Conservation (phyloP, 345 rosid species). For the Gossypium australe region DNA sequence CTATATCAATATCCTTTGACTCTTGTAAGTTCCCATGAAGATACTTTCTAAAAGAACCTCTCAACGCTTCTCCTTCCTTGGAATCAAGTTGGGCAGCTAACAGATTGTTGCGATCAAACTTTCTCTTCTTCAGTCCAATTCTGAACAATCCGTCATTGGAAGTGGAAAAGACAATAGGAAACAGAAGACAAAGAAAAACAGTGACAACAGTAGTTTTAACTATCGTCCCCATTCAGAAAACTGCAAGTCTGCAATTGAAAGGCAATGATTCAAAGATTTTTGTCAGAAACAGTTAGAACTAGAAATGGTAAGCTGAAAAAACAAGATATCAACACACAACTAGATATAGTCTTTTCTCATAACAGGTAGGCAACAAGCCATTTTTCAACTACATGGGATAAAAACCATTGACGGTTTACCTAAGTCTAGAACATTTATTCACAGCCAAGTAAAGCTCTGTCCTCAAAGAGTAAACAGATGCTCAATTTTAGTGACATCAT, state of each 20-base stretch:
- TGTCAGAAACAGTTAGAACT: background rate
- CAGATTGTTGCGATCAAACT: conserved; percentile 47
- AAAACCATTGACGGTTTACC: background rate
- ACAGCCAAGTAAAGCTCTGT: background rate
- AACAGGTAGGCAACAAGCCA: background rate
- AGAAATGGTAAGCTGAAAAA: background rate
- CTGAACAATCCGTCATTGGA: conserved; percentile 43
- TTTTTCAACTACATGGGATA: background rate
- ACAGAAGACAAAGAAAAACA: conserved; percentile 35
- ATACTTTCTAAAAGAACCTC: conserved; percentile 40
- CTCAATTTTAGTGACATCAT: background rate
- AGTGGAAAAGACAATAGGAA: conserved; percentile 37
- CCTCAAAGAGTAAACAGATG: background rate
- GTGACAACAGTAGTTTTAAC: conserved; percentile 15
- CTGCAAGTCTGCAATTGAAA: conserved; percentile 17
- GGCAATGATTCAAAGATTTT: background rate
- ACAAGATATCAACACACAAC: background rate
- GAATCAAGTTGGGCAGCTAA: conserved; percentile 48
- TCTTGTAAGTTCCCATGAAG: conserved; percentile 34
- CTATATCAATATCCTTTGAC: conserved; percentile 57
- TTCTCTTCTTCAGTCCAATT: conserved; percentile 69
- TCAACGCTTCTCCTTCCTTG: conserved; percentile 41
- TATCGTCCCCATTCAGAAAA: conserved; percentile 35
- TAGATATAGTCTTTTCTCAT: background rate
- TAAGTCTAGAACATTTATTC: background rate